A percentile compares a stretch with the other conserved stretches of the same genome.
phyloP scores from a whole-genome alignment of 2,329 filamentous ascomycete species.

The Fusarium udum region DNA sequence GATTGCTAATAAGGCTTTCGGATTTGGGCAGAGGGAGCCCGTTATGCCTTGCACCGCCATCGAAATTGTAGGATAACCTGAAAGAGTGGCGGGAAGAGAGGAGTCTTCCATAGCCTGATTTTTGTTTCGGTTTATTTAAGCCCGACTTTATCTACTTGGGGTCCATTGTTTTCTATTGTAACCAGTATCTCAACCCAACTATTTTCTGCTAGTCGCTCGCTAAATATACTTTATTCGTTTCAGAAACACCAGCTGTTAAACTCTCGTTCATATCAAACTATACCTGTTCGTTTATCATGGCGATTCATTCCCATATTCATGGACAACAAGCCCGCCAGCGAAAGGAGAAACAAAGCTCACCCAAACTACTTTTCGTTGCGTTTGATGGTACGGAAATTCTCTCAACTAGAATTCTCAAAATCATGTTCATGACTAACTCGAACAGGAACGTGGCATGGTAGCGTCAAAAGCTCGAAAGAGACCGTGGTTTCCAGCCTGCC shows the following conservation, averaged over 20 bases:
- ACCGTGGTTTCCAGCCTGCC: not conserved
- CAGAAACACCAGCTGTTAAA: fast-evolving
- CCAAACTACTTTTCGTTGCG: not conserved
- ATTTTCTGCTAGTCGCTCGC: not conserved
- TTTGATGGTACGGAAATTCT: not conserved
- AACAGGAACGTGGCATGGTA: not conserved
- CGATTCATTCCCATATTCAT: fast-evolving
- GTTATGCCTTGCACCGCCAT: not conserved
- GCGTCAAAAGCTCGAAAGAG: not conserved
- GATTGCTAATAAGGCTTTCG: not conserved
- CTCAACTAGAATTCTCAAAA: not conserved
- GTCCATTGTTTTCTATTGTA: not conserved
- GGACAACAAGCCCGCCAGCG: not conserved
- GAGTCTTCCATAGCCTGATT: not conserved
- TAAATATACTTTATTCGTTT: fast-evolving
- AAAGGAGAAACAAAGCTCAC: not conserved
- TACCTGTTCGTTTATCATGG: fast-evolving
- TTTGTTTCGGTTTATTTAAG: not conserved
- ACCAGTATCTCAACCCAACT: not conserved
- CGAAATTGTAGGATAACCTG: not conserved
- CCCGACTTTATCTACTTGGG: fast-evolving
- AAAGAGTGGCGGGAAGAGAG: not conserved
- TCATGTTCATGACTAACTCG: fast-evolving
- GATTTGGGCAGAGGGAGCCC: not conserved
- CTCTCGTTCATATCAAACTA: not conserved